Percentiles rank a stretch among this genome's conserved stretches.
Conservation (phyloP, 164 flowering plant species). For the Buxus sempervirens region DNA sequence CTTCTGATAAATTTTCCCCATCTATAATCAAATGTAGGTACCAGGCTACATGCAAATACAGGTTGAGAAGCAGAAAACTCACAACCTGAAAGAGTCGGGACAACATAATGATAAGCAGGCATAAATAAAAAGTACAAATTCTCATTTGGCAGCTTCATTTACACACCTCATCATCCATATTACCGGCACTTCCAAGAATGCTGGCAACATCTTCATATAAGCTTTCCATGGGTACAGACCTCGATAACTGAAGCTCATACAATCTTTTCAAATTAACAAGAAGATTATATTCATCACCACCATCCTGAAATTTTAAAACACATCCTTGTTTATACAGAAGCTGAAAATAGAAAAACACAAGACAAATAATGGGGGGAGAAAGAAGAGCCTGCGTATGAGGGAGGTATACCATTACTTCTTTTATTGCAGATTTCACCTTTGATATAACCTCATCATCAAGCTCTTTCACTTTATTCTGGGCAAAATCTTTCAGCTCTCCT, state of each 20-base stretch:
- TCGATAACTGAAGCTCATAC: slow-evolving; percentile 86
- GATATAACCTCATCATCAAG: slow-evolving; percentile 77
- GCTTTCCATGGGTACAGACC: slow-evolving; percentile 57
- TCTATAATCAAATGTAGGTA: slow-evolving; percentile 53
- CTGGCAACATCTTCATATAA: slow-evolving; percentile 53
- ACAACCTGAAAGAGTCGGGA: slow-evolving; percentile 52
- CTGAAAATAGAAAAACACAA: not conserved
- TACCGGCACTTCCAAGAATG: slow-evolving; percentile 44
- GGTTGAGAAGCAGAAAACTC: slow-evolving; percentile 77
- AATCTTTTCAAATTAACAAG: slow-evolving; percentile 88
- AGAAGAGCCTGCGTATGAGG: not conserved
- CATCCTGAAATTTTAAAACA: slow-evolving; percentile 47
- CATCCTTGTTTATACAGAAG: slow-evolving; percentile 13
- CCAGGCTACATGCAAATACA: slow-evolving; percentile 90
- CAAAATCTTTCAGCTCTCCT: slow-evolving; percentile 89
- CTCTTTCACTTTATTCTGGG: slow-evolving; percentile 67
- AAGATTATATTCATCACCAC: slow-evolving; percentile 88
- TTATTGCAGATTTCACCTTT: slow-evolving; percentile 76
- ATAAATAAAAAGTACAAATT: not conserved
- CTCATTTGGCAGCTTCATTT: not conserved
- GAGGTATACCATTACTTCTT: slow-evolving; percentile 60
- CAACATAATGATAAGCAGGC: slow-evolving; percentile 6
- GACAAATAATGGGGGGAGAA: slow-evolving; percentile 3
- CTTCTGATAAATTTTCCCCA: slow-evolving; percentile 55
- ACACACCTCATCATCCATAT: slow-evolving; percentile 74